Conservation (phyloP, 2,329 filamentous ascomycete species). For the Xylaria arbuscula region DNA sequence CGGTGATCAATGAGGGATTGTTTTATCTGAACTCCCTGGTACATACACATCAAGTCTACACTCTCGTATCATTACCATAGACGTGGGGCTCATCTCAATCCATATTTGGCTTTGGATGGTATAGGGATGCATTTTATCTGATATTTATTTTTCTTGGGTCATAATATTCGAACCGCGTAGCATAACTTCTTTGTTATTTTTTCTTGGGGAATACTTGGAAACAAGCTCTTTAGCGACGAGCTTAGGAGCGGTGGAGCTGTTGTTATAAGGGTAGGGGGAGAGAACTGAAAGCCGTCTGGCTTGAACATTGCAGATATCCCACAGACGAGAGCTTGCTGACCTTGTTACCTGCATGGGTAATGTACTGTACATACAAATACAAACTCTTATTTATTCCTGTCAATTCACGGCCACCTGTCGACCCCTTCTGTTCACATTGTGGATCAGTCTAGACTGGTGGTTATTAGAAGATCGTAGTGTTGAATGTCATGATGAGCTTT, state of each 20-base stretch:
- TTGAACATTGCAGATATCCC: background rate
- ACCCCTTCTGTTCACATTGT: no score
- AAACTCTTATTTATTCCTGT: slow-evolving; percentile 11
- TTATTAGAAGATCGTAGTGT: no score
- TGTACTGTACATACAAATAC: slow-evolving; percentile 26
- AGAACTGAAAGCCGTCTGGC: background rate
- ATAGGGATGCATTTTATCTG: background rate
- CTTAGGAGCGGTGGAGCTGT: background rate
- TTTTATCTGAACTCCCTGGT: slow-evolving; percentile 3
- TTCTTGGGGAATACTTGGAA: background rate
- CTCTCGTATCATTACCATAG: slow-evolving; percentile 9
- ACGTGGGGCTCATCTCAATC: slow-evolving; percentile 1
- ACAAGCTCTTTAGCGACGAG: background rate
- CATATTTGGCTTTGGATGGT: slow-evolving; percentile 1
- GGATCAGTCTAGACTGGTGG: no score
- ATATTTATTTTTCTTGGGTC: background rate
- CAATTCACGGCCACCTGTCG: background rate
- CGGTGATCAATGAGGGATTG: background rate
- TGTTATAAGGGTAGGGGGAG: background rate
- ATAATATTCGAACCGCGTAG: slow-evolving; percentile 13
- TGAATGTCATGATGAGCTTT: no score
- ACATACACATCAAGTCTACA: slow-evolving; percentile 24
- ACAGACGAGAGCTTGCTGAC: slow-evolving; percentile 8
- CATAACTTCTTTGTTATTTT: slow-evolving; percentile 23
- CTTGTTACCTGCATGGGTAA: slow-evolving; percentile 14